Evolutionary conservation across 495 filamentous ascomycete species (phyloP).

Genomic region (Penicillium malachiteum): DNA sequence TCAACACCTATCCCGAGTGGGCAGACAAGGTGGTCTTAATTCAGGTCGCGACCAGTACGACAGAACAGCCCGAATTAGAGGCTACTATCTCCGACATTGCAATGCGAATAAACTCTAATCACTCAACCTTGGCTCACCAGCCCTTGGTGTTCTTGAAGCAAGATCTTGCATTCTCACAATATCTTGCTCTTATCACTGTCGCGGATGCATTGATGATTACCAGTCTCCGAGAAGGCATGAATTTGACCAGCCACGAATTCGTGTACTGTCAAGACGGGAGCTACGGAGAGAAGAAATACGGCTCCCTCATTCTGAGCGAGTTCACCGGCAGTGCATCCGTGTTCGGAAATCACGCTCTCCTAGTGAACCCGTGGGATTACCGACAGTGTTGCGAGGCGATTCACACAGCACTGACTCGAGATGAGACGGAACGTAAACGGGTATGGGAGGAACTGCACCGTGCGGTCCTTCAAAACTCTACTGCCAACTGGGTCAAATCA

Average conservation of each 20-base stretch:
- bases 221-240: slow-evolving; percentile 93
- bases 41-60: slow-evolving; percentile 87
- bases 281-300: slow-evolving; percentile 69
- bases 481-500: slow-evolving; percentile 74
- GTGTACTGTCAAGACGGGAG: slow-evolving; percentile 90
- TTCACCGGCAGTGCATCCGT: slow-evolving; percentile 89
- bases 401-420: slow-evolving; percentile 74
- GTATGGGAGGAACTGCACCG: slow-evolving; percentile 75
- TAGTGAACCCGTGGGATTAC: slow-evolving; percentile 95
- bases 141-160: slow-evolving; percentile 94
- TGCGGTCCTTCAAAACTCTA: slow-evolving; percentile 76
- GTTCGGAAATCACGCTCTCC: slow-evolving; percentile 67
- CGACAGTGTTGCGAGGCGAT: slow-evolving; percentile 80
- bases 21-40: slow-evolving; percentile 83
- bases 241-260: slow-evolving; percentile 88
- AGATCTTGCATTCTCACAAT: slow-evolving; percentile 86
- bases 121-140: slow-evolving; percentile 84
- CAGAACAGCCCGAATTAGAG: slow-evolving; percentile 81
- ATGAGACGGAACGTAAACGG: slow-evolving; percentile 63
- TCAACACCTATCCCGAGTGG: slow-evolving; percentile 90
- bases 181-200: slow-evolving; percentile 81
- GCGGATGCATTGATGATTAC: slow-evolving; percentile 92
- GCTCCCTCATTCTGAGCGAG: slow-evolving; percentile 85
- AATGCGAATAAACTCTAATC: slow-evolving; percentile 83
- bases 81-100: slow-evolving; percentile 88